Evolutionary conservation across 2,329 filamentous ascomycete genomes (phyloP), one percentile per base, ranked within the genome.

Genomic region (Sclerotinia minor): DNA sequence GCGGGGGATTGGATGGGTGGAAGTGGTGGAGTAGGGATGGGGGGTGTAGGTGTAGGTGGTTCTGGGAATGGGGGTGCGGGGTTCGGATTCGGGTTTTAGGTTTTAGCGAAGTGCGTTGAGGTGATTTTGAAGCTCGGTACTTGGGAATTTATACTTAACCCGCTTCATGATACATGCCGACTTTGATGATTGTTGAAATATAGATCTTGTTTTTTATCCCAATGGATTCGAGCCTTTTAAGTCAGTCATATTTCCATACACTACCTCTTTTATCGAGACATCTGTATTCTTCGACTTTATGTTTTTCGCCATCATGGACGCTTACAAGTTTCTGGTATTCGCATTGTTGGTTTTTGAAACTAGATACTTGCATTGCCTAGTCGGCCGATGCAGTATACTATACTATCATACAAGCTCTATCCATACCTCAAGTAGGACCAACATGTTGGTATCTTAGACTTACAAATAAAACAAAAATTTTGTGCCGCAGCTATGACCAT

Each of bases 1-100:
- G 38, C 47, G 3, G 26, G 50, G 13, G 50, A 65, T 45, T 65
- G 63, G 63, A 65, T 45, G 32, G 55, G 19, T 49, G 9, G 5
- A 21, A 26, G 57, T 29, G 52, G 29, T 11, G 29, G 26, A 35
- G 9, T 2, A 21, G 41, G 57, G 21, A 38, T 24, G 53, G 53
- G 26, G 8, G n/a, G n/a, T n/a, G n/a, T n/a, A n/a, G 57, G 26
- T 35, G 5, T 5, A 21, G 41, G 57, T 29, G 52, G 29, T 32
- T 19, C 19, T 54, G 29, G 8, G 3, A 60, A 49, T 60, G 26
- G 58, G 6, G 29, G 21, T 5, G 26, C 26, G 19, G 44, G 58
- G 1, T 49, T 47, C 49, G 44, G 58, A 1, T 49, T 60, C 24
- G 58, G 19, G 2, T 49, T 49, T 35, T 49, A 47, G 19, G 2